A percentile compares a stretch with the other conserved stretches of the same genome.
Evolutionary conservation across 1,284 basidiomycete genomes (phyloP).

Genomic region (Sporisorium sorghi): DNA sequence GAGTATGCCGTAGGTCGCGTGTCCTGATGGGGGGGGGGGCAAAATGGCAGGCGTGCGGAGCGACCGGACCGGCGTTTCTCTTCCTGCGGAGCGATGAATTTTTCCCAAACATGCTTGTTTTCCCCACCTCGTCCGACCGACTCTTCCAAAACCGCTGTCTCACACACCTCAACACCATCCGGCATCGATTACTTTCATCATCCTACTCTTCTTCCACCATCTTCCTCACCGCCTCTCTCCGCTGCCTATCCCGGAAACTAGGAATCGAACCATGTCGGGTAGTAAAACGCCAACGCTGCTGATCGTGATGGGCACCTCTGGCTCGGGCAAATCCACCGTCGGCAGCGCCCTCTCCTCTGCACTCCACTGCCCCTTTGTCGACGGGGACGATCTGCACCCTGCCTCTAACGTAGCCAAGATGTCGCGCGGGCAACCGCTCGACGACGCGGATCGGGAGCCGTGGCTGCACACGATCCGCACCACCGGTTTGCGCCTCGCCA

Average conservation of each 20-base stretch:
- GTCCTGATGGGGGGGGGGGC: no score
- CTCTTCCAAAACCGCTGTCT: no score
- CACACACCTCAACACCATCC: not conserved
- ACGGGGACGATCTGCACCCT: conserved; percentile 91
- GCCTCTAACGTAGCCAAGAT: conserved; percentile 87
- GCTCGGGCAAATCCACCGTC: conserved; percentile 84
- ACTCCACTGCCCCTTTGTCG: conserved; percentile 81
- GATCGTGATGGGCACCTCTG: conserved; percentile 59
- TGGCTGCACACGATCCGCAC: conserved; percentile 83
- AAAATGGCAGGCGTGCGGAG: no score
- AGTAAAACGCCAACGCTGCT: conserved; percentile 20
- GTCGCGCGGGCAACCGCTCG: conserved; percentile 81
- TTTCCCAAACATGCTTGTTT: not conserved
- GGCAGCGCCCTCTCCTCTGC: conserved; percentile 76
- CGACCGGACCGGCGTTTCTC: conserved; percentile 16
- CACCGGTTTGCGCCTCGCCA: conserved; percentile 72
- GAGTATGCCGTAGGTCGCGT: no score
- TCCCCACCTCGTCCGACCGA: not conserved
- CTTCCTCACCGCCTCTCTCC: not conserved
- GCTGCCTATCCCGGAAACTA: not conserved
- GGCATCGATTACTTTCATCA: not conserved
- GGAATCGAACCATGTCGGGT: not conserved
- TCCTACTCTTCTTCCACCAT: not conserved
- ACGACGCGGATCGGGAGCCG: conserved; percentile 81
- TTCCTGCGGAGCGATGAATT: not conserved